These are phyloP conservation scores for Calonectria pauciramosa DNA, from an alignment of 2,329 filamentous ascomycete species.

Conservation along the genomic window DNA sequence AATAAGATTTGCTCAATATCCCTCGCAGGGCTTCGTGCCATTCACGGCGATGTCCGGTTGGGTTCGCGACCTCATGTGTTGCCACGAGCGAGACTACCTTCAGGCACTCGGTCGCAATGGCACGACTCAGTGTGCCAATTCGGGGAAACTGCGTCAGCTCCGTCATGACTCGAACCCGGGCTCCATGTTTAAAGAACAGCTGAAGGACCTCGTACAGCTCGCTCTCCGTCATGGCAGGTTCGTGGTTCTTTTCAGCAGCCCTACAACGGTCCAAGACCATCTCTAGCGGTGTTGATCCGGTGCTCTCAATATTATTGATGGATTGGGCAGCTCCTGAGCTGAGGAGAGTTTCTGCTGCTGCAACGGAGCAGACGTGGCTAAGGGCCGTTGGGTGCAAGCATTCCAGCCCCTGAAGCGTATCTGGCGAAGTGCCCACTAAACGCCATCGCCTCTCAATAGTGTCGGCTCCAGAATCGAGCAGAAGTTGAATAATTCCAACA, in stretches of 20 bases:
- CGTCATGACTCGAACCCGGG: background rate
- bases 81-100: background rate
- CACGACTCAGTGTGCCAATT: background rate
- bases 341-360: conserved; percentile 11
- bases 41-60: background rate
- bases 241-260: background rate
- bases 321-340: background rate
- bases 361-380: conserved; percentile 10
- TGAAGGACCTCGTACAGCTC: background rate
- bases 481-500: conserved; percentile 12
- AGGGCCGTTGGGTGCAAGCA: conserved; percentile 8
- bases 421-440: background rate
- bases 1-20: background rate
- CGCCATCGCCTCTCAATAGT: background rate
- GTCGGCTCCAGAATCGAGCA: background rate
- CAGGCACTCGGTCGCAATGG: background rate
- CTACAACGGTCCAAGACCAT: conserved; percentile 8
- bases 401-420: background rate
- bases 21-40: background rate
- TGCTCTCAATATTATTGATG: conserved; percentile 16
- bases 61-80: background rate
- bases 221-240: background rate
- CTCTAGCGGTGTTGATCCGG: conserved; percentile 11
- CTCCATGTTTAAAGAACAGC: background rate
- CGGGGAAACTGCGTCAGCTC: background rate